Evolutionary conservation across 148 eudicot species (phyloP).

Genomic region (Chenopodium quinoa): DNA sequence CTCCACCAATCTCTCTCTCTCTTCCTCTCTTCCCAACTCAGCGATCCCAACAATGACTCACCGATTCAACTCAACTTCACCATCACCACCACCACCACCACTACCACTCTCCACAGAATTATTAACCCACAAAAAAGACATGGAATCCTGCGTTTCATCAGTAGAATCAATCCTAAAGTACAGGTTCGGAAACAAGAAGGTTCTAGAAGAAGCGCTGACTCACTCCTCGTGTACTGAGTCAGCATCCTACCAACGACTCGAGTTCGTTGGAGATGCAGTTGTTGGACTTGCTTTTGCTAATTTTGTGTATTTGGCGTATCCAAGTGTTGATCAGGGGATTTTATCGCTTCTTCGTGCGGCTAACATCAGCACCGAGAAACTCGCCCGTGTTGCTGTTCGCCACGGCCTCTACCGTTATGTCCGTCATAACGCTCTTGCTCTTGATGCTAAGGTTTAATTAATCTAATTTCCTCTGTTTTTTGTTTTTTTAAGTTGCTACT

Average conservation of each 20-base stretch:
- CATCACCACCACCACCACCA: background rate
- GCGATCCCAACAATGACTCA: background rate
- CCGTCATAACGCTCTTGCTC: conserved; percentile 47
- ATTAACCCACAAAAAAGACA: conserved; percentile 15
- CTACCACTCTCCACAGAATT: too few species aligned
- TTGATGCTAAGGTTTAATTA: conserved; percentile 48
- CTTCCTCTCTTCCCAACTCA: background rate
- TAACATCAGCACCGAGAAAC: conserved; percentile 73
- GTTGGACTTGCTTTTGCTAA: conserved; percentile 55
- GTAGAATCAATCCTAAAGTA: conserved; percentile 57
- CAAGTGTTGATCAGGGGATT: conserved; percentile 53
- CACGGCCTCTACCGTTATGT: conserved; percentile 51
- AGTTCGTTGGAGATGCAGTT: conserved; percentile 84
- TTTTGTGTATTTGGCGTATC: conserved; percentile 45
- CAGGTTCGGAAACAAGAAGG: conserved; percentile 45
- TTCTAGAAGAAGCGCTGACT: conserved; percentile 66
- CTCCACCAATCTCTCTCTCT: too few species aligned
- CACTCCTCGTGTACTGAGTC: conserved; percentile 59
- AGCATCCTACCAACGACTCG: conserved; percentile 66
- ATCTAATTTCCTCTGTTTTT: too few species aligned
- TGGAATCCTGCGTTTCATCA: conserved; percentile 33
- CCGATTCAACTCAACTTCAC: background rate
- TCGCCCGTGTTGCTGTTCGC: conserved; percentile 70
- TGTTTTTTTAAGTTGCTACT: too few species aligned
- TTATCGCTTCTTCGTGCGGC: conserved; percentile 62